Evolutionary conservation across 2,329 filamentous ascomycete species (phyloP).

Genomic region (Didymosphaeria variabile): DNA sequence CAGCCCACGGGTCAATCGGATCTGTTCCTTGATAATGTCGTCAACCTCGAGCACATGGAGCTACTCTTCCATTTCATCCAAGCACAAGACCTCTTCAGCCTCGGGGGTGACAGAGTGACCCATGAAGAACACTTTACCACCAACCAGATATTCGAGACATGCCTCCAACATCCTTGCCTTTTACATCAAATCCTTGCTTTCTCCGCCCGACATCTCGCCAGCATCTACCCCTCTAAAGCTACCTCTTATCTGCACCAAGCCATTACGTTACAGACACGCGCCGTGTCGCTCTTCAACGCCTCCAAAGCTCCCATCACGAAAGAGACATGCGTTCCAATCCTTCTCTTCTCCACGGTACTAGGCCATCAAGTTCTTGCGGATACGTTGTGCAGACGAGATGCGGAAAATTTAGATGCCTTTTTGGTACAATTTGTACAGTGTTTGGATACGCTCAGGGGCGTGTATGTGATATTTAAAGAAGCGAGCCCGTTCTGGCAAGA

Average conservation of each 20-base stretch:
- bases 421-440: slow-evolving; percentile 43
- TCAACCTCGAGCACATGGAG: slow-evolving; percentile 50
- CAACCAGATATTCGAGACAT: slow-evolving; percentile 29
- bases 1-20: not conserved
- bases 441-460: slow-evolving; percentile 30
- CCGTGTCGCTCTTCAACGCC: slow-evolving; percentile 37
- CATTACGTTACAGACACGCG: slow-evolving; percentile 45
- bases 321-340: slow-evolving; percentile 43
- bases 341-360: slow-evolving; percentile 48
- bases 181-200: slow-evolving; percentile 50
- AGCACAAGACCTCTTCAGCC: slow-evolving; percentile 34
- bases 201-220: slow-evolving; percentile 48
- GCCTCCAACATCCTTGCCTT: slow-evolving; percentile 45
- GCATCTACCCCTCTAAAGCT: slow-evolving; percentile 31
- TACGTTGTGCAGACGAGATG: slow-evolving; percentile 35
- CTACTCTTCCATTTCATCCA: slow-evolving; percentile 45
- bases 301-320: slow-evolving; percentile 28
- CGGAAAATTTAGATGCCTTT: slow-evolving; percentile 34
- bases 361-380: slow-evolving; percentile 49
- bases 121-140: slow-evolving; percentile 24
- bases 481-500: slow-evolving; percentile 39
- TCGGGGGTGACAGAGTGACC: slow-evolving; percentile 28
- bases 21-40: slow-evolving; percentile 14
- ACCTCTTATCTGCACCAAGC: slow-evolving; percentile 26
- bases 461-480: slow-evolving; percentile 26